Evolutionary conservation across 495 filamentous ascomycete genomes (phyloP).

Genomic region (Penicillium canescens): DNA sequence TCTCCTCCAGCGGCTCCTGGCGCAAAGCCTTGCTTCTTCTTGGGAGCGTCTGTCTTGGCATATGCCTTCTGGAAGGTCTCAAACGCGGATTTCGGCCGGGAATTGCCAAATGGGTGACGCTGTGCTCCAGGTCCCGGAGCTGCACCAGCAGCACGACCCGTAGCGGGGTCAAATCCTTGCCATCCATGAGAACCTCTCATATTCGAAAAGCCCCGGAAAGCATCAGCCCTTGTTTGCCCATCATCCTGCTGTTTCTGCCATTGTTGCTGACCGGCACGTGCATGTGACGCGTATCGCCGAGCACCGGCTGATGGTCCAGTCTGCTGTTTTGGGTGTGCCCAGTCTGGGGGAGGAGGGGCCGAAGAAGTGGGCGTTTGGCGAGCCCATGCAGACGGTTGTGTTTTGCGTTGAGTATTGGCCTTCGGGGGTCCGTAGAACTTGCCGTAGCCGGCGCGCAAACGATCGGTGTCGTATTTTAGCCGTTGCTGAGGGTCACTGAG

Average conservation of each 20-base stretch:
- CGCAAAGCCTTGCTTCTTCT: conserved; percentile 54
- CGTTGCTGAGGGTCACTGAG: conserved; percentile 66
- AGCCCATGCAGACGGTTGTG: conserved; percentile 24
- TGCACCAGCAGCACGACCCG: conserved; percentile 28
- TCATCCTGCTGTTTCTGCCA: conserved; percentile 50
- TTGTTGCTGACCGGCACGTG: conserved; percentile 40
- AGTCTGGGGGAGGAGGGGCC: conserved; percentile 22
- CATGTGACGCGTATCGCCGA: conserved; percentile 55
- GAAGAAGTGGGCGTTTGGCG: neutral
- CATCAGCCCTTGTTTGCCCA: conserved; percentile 55
- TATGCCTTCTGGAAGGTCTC: conserved; percentile 41
- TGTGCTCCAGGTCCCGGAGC: conserved; percentile 33
- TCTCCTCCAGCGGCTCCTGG: conserved; percentile 55
- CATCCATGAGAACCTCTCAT: conserved; percentile 55
- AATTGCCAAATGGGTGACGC: conserved; percentile 33
- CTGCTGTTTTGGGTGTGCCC: conserved; percentile 31
- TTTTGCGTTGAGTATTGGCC: conserved; percentile 28
- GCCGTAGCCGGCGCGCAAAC: conserved; percentile 51
- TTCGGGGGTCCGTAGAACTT: conserved; percentile 38
- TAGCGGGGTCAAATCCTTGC: conserved; percentile 42
- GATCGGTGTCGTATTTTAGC: conserved; percentile 75
- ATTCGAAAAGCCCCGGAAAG: conserved; percentile 68
- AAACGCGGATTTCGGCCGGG: conserved; percentile 44
- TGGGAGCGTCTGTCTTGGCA: conserved; percentile 37
- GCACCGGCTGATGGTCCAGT: conserved; percentile 53